A percentile compares a stretch with the other conserved stretches of the same genome.
Evolutionary conservation across 163 green algal genomes (phyloP).

Genomic region (Chlorella variabilis): DNA sequence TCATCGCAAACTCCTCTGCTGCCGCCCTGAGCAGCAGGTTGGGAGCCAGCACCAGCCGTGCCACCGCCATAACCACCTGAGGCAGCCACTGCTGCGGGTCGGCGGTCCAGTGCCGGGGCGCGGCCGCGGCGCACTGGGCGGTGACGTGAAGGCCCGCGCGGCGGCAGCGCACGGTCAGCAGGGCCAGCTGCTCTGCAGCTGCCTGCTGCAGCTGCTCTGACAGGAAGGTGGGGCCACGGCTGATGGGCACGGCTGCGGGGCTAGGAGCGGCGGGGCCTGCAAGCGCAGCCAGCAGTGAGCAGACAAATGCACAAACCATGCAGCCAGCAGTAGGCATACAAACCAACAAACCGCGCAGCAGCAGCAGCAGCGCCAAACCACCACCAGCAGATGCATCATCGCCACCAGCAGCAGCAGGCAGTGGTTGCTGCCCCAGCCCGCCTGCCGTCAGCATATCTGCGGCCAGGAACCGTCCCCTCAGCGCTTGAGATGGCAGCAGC

Average conservation of each 20-base stretch:
- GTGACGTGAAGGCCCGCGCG: not conserved
- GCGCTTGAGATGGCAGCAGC: not conserved
- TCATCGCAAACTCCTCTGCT: constrained; percentile 24
- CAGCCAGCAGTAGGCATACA: too few species aligned
- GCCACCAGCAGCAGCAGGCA: too few species aligned
- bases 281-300: not conserved
- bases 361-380: too few species aligned
- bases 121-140: not conserved
- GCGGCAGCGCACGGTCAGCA: constrained; percentile 8
- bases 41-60: not conserved
- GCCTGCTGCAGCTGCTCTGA: constrained; percentile 23
- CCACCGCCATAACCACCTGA: not conserved
- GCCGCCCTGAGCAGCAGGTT: constrained; percentile 25
- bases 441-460: too few species aligned
- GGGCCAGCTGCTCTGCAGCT: not conserved
- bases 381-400: too few species aligned
- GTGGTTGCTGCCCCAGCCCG: too few species aligned
- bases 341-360: too few species aligned
- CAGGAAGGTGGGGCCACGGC: constrained; percentile 5
- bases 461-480: constrained; percentile 11
- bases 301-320: too few species aligned
- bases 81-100: constrained; percentile 12
- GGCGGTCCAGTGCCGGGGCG: not conserved
- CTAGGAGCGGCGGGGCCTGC: not conserved
- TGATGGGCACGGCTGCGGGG: not conserved